Evolutionary conservation across 2,329 filamentous ascomycete genomes (phyloP), one percentile per base, ranked within the genome.

Genomic region (Botryosphaeria agaves): DNA sequence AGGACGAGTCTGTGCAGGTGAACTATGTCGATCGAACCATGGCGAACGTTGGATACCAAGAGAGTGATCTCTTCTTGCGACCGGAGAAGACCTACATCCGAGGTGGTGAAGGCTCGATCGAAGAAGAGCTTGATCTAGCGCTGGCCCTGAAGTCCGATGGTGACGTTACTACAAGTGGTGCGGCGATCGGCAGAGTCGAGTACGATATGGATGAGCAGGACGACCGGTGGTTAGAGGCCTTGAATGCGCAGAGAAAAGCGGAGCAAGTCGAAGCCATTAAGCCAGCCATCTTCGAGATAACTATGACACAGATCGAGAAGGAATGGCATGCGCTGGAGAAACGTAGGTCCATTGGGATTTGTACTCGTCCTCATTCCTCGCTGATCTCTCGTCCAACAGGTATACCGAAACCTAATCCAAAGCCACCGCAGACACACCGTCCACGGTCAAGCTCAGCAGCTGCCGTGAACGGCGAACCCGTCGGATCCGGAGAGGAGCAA

Each of bases 201-300:
- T 98, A 98, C 51, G 89, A 98, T 52, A 98, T 98, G 89, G 89
- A 98, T 47, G 89, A 98, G 55, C 89, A 98, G 48, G 89, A 98
- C 51, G 84, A 93, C 41, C 83, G 85, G 58, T 98, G 89, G 89
- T 62, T 98, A 16, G 79, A 89, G 42, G 70, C 73, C 23, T 72
- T 87, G 48, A 98, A 98, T 44, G 57, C 62, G 8, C 73, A 79
- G 43, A 72, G 89, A 34, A 80, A 75, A 48, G 66, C 69, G 15
- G 70, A 78, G 40, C 73, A 76, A 27, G 71, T 82, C 14, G 82
- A 91, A 41, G 65, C 74, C 2, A 89, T 98, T 44, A 91, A 85
- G 29, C 81, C 85, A 14, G 85, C 92, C 38, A 73, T 94, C 30
- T 94, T 98, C 46, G 89, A 98, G 51, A 91, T 95, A 37, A 91